A percentile compares a stretch with the other conserved stretches of the same genome.
Conservation (phyloP, 306 rosid genomes). For the Vigna nakashimae region DNA sequence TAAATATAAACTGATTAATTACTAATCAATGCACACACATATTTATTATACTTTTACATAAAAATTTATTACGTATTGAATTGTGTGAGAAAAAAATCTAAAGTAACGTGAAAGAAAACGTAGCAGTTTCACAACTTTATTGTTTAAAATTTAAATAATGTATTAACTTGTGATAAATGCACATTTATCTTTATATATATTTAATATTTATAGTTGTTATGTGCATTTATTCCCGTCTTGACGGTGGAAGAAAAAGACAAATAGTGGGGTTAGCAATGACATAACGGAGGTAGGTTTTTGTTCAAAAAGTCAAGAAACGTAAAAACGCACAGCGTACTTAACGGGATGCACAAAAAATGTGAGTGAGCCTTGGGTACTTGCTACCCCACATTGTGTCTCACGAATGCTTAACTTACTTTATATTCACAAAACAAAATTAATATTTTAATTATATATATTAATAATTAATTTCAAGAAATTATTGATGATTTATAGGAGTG, state of each 20-base stretch:
- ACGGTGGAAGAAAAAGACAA: not conserved
- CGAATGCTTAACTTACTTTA: not conserved
- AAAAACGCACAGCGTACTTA: not conserved
- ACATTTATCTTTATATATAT: not conserved
- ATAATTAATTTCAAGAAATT: no score
- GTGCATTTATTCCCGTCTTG: not conserved
- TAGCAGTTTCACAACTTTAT: not conserved
- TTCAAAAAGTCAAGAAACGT: slow-evolving; percentile 30
- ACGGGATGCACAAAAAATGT: not conserved
- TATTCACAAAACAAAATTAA: no score
- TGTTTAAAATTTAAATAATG: not conserved
- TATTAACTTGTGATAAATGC: not conserved
- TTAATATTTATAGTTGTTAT: not conserved
- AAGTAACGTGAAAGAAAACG: not conserved
- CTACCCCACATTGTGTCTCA: slow-evolving; percentile 12
- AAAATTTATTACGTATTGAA: not conserved
- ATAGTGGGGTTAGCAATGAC: not conserved
- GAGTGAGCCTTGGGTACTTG: slow-evolving; percentile 17
- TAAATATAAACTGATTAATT: not conserved
- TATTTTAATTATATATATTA: no score
- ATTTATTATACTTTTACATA: not conserved
- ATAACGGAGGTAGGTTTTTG: not conserved
- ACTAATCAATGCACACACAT: not conserved
- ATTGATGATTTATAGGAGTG: no score
- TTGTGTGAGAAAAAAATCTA: not conserved